Percentiles rank a stretch among this genome's conserved stretches.
Conservation (phyloP, 257 asterid species). For the Parsonsia alboflavescens region DNA sequence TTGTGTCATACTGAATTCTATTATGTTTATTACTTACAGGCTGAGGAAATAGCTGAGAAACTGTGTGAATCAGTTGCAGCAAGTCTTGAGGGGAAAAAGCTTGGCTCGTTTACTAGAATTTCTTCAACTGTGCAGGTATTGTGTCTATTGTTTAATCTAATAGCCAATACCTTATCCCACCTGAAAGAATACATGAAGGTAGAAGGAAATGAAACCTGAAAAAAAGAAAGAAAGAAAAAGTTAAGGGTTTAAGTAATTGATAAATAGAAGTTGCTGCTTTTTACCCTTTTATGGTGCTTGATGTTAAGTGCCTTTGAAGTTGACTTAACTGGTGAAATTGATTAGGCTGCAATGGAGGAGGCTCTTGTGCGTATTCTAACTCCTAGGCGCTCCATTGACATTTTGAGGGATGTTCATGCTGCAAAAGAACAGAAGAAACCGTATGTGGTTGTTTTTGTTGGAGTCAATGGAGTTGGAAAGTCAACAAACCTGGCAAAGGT, state of each 20-base stretch:
- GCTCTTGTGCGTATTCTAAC: constrained; percentile 97
- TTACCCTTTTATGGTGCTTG: background rate
- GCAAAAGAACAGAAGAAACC: constrained; percentile 94
- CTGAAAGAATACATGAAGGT: background rate
- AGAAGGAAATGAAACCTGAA: background rate
- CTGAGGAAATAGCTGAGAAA: constrained; percentile 97
- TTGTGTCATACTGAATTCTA: background rate
- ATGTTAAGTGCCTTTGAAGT: background rate
- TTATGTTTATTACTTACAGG: constrained; percentile 40
- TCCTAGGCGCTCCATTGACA: constrained; percentile 93
- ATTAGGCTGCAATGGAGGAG: constrained; percentile 95
- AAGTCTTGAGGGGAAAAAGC: constrained; percentile 90
- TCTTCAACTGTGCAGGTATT: constrained; percentile 91
- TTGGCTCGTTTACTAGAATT: constrained; percentile 83
- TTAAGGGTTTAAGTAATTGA: background rate
- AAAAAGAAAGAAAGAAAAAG: background rate
- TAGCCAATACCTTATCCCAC: background rate
- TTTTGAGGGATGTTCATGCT: constrained; percentile 90
- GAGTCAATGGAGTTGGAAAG: constrained; percentile 98
- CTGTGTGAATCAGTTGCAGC: constrained; percentile 96
- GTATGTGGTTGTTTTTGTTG: constrained; percentile 94
- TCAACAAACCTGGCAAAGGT: constrained; percentile 99
- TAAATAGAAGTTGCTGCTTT: background rate
- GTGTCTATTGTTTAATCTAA: background rate
- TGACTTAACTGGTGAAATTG: constrained; percentile 20